Base-by-base conservation (phyloP, 1,139 yeast genomes). In the Pneumocystis murina region DNA sequence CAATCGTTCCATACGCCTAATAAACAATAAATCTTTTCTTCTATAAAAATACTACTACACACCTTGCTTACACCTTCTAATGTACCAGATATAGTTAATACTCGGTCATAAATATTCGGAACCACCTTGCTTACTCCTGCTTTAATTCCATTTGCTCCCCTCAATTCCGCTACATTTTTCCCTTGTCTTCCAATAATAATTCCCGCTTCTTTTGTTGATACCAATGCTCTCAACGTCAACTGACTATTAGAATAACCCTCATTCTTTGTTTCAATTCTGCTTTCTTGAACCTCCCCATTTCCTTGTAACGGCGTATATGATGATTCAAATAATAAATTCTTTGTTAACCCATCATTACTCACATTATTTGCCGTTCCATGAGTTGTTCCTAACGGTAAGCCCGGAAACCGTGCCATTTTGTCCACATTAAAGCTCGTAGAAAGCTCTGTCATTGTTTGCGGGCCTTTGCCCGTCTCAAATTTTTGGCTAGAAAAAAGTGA, bases 141-240 rank as follows among this genome's bases (percentile, higher is more conserved):
- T 73, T 86, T 87, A 67, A 92, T 91, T 65, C 82, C 82, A 59
- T 94, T 87, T 67, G 81, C 82, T 61, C 83, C 90, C 68, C 96
- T 80, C 63, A 90, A 83, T 43, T 83, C 81, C 65, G 91, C 87
- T 67, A 90, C 90, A 63, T 86, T 87, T 66, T 81, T 79, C 59
- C 97, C 97, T 69, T 84, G 86, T 70, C 87, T 87, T 61, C 97
- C 97, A 71, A 90, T 90, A 67, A 90, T 83, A 67, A 91, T 87
- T 24, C 96, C 96, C 16, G 96, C 91, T 74, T 90, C 97, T 72
- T 86, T 87, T 64, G 94, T 83, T 14, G 94, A 83, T 30, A 90
- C 88, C 59, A 90, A 78, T 1, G 90, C 82, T 69, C 96, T 79
- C 41, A 75, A 66, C 12, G 77, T 73, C 38, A 74, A 64, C 40